phyloP scores from a whole-genome alignment of 768 basidiomycete species.

The Favolaschia claudopus region DNA sequence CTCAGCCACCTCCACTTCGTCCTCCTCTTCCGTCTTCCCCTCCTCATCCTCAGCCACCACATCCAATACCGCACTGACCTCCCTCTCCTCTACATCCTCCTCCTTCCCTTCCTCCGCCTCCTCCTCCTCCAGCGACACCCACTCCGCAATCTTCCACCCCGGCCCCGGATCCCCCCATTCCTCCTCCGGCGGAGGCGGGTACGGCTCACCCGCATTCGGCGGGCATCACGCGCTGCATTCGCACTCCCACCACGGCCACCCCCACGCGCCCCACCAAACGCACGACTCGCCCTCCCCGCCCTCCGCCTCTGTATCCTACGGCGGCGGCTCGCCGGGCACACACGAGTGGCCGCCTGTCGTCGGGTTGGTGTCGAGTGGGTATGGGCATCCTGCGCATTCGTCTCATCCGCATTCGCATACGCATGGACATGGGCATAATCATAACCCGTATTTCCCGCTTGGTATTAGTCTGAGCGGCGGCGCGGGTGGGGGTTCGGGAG shows the following conservation, averaged over 20 bases:
- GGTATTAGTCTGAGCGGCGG: no score
- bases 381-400: no score
- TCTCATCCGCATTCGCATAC: no score
- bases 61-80: conserved; percentile 49
- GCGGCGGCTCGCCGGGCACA: conserved; percentile 63
- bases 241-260: not conserved
- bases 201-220: not conserved
- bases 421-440: no score
- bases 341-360: no score
- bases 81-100: conserved; percentile 57
- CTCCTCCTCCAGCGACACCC: conserved; percentile 15
- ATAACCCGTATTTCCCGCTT: no score
- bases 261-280: not conserved
- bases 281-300: not conserved
- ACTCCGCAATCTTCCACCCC: conserved; percentile 7
- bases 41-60: conserved; percentile 11
- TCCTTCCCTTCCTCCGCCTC: conserved; percentile 54
- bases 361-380: conserved; percentile 65
- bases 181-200: not conserved
- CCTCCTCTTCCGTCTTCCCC: conserved; percentile 53
- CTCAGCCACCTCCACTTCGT: conserved; percentile 51
- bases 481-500: no score
- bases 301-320: not conserved
- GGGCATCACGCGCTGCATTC: no score
- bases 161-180: not conserved